A percentile compares a stretch with the other conserved stretches of the same genome.
Conservation (phyloP, 305 asterid genomes). For the Ruellia speciosa region DNA sequence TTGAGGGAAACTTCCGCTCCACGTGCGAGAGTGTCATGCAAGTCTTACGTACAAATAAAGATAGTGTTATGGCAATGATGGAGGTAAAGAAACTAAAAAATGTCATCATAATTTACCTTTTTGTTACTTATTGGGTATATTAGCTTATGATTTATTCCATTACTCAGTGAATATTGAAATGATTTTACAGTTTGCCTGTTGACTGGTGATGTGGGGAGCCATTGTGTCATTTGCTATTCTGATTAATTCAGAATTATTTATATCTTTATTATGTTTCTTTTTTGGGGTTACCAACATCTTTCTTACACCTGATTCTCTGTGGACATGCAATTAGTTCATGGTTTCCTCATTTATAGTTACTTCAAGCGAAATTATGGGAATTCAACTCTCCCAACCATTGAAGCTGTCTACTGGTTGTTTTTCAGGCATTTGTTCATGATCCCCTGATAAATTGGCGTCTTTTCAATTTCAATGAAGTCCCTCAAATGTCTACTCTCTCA, state of each 20-base stretch:
- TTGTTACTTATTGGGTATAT: conserved; percentile 2
- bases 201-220: no score
- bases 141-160: neutral
- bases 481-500: conserved; percentile 71
- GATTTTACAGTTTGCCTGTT: no score
- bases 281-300: no score
- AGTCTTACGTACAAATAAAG: conserved; percentile 84
- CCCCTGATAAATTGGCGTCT: conserved; percentile 98
- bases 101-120: conserved; percentile 3
- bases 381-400: no score
- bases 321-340: neutral
- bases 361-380: no score
- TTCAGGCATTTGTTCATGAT: conserved; percentile 97
- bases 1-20: conserved; percentile 95
- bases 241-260: neutral
- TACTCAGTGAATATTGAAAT: neutral
- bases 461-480: conserved; percentile 92
- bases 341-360: neutral
- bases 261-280: neutral
- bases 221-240: no score
- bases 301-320: neutral
- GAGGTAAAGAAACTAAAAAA: conserved; percentile 50
- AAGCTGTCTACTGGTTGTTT: neutral
- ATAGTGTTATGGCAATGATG: conserved; percentile 99
- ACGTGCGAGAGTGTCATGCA: conserved; percentile 99